phyloP scores from a whole-genome alignment of 2,329 filamentous ascomycete genomes.

The Mycocentrospora acerina region DNA sequence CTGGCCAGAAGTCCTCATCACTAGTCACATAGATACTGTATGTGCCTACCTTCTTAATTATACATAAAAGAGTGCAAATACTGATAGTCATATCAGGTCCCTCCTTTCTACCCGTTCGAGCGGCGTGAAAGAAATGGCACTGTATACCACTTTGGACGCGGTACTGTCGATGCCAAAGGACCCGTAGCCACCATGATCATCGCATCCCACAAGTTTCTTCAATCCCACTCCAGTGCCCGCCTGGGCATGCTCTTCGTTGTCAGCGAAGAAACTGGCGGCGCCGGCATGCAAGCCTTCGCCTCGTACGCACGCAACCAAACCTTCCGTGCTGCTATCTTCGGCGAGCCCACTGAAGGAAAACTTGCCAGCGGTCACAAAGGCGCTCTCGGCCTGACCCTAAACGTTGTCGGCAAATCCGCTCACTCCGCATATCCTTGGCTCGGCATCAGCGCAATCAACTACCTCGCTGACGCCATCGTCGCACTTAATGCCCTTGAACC shows the following conservation, averaged over 20 bases:
- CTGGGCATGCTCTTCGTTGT: slow-evolving; percentile 62
- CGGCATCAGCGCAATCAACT: slow-evolving; percentile 78
- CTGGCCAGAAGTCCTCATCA: slow-evolving; percentile 62
- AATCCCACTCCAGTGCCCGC: slow-evolving; percentile 41
- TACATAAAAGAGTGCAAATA: too few species aligned
- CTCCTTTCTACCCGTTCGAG: slow-evolving; percentile 68
- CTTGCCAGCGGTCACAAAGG: slow-evolving; percentile 92
- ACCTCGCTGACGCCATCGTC: slow-evolving; percentile 70
- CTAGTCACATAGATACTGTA: slow-evolving; percentile 76
- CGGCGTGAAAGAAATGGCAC: slow-evolving; percentile 49
- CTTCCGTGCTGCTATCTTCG: slow-evolving; percentile 77
- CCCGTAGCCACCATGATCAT: slow-evolving; percentile 69
- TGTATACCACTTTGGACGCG: slow-evolving; percentile 63
- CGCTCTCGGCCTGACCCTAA: slow-evolving; percentile 64
- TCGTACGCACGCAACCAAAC: slow-evolving; percentile 34
- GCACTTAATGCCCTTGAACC: slow-evolving; percentile 55
- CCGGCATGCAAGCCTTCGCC: slow-evolving; percentile 67
- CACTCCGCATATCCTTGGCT: slow-evolving; percentile 91
- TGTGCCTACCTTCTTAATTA: not conserved
- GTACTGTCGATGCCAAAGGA: slow-evolving; percentile 63
- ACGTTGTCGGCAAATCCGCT: slow-evolving; percentile 70
- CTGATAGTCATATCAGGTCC: slow-evolving; percentile 13
- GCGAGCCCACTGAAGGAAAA: slow-evolving; percentile 85
- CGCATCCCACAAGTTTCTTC: slow-evolving; percentile 60
- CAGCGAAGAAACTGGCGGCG: slow-evolving; percentile 77